Evolutionary conservation across 2,329 filamentous ascomycete species (phyloP).

Genomic region (Nigrospora sphaerica): DNA sequence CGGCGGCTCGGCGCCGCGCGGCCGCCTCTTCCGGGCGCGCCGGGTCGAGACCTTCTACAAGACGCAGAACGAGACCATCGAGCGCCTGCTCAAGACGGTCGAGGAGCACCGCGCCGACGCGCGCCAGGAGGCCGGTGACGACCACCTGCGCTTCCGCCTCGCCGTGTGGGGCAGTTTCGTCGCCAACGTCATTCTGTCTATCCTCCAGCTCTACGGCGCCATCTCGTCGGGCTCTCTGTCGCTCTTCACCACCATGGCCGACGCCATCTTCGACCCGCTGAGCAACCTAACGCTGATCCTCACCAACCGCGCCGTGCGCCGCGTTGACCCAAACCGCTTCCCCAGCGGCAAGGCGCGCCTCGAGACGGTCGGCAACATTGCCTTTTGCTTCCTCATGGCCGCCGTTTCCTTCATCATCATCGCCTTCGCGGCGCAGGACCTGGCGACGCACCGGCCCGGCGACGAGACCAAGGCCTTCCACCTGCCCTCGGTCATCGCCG

Average conservation of each 20-base stretch:
- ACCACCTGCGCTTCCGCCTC: conserved; percentile 69
- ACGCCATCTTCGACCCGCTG: conserved; percentile 87
- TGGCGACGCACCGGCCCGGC: conserved; percentile 42
- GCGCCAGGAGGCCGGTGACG: conserved; percentile 70
- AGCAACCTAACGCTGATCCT: conserved; percentile 84
- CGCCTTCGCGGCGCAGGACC: conserved; percentile 71
- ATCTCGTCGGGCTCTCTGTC: conserved; percentile 84
- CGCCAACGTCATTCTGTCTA: conserved; percentile 73
- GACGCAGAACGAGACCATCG: conserved; percentile 86
- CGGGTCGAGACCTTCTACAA: conserved; percentile 79
- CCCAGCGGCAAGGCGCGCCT: conserved; percentile 90
- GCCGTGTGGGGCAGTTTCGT: conserved; percentile 61
- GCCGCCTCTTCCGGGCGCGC: conserved; percentile 27
- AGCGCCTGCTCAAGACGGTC: conserved; percentile 84
- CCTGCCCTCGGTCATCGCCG: conserved; percentile 77
- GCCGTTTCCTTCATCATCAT: conserved; percentile 88
- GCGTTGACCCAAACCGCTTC: conserved; percentile 79
- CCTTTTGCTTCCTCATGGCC: conserved; percentile 95
- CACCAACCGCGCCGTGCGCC: conserved; percentile 79
- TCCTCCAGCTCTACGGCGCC: conserved; percentile 83
- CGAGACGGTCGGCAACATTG: conserved; percentile 92
- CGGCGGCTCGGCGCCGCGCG: conserved; percentile 9
- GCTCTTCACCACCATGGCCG: conserved; percentile 95
- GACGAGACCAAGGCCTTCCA: conserved; percentile 59
- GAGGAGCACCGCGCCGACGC: conserved; percentile 84